phyloP scores from a whole-genome alignment of 805 yeast genomes.

The Yarrowia sp. region DNA sequence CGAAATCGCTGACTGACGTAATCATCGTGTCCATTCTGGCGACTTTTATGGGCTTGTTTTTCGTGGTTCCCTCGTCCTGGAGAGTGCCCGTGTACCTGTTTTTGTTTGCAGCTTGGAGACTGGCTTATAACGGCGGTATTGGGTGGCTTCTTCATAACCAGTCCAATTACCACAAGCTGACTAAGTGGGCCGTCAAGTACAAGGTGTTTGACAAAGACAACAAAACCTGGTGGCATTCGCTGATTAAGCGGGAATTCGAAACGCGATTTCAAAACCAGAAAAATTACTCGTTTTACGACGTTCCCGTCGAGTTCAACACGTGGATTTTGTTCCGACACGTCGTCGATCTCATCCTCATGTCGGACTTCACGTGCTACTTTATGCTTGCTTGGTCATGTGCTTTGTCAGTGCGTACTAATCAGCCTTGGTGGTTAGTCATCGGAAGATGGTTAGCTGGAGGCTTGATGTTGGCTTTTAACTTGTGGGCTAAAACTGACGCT shows the following conservation, averaged over 20 bases:
- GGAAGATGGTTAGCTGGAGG: slow-evolving; percentile 60
- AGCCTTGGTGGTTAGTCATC: slow-evolving; percentile 46
- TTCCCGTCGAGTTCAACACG: slow-evolving; percentile 74
- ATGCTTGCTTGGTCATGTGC: slow-evolving; percentile 52
- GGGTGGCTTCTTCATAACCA: slow-evolving; percentile 67
- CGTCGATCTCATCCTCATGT: slow-evolving; percentile 81
- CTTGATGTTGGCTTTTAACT: slow-evolving; percentile 62
- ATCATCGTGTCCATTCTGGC: slow-evolving; percentile 51
- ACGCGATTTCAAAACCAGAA: slow-evolving; percentile 46
- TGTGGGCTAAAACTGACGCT: slow-evolving; percentile 85
- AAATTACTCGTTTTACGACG: slow-evolving; percentile 40
- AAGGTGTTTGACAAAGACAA: slow-evolving; percentile 46
- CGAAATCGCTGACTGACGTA: slow-evolving; percentile 66
- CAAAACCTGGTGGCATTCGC: slow-evolving; percentile 40
- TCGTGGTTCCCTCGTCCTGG: slow-evolving; percentile 33
- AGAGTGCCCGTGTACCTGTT: slow-evolving; percentile 47
- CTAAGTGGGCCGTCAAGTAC: slow-evolving; percentile 49
- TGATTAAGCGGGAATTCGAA: slow-evolving; percentile 48
- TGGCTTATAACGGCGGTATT: slow-evolving; percentile 75
- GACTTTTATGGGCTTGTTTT: slow-evolving; percentile 38
- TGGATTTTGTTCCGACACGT: slow-evolving; percentile 78
- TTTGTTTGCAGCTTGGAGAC: slow-evolving; percentile 70
- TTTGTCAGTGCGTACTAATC: slow-evolving; percentile 42
- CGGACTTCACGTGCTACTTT: slow-evolving; percentile 74
- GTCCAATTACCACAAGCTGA: slow-evolving; percentile 55